These are phyloP conservation scores for Erodium trifolium DNA, from an alignment of 441 rosid species.

Conservation along the genomic window DNA sequence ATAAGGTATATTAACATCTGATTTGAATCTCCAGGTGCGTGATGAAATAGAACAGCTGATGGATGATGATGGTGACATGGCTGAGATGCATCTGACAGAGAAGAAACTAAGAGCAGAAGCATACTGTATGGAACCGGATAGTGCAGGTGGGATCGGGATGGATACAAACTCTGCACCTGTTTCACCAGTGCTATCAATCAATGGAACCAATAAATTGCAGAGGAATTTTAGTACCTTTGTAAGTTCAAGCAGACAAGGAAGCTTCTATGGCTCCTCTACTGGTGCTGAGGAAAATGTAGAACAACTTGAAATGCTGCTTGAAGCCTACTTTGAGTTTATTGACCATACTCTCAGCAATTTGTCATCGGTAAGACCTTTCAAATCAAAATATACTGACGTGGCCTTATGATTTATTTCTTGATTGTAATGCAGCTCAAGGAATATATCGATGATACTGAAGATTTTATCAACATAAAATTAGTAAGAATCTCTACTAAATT, in stretches of 20 bases:
- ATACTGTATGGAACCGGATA: constrained; percentile 36
- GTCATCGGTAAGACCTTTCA: constrained; percentile 53
- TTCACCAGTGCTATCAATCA: constrained; percentile 61
- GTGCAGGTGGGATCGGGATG: constrained; percentile 26
- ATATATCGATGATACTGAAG: constrained; percentile 36
- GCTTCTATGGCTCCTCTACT: constrained; percentile 57
- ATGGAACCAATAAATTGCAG: constrained; percentile 52
- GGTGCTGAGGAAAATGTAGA: constrained; percentile 53
- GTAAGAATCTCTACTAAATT: constrained; percentile 30
- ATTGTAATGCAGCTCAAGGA: constrained; percentile 55
- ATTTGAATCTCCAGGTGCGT: constrained; percentile 51
- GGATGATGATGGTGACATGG: constrained; percentile 99
- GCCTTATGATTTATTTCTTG: not conserved
- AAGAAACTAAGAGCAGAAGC: constrained; percentile 70
- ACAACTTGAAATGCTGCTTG: constrained; percentile 94
- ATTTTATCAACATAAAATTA: constrained; percentile 89
- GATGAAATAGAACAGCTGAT: constrained; percentile 94
- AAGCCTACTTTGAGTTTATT: constrained; percentile 74
- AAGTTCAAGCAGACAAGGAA: constrained; percentile 55
- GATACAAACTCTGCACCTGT: constrained; percentile 78
- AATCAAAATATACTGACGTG: not conserved
- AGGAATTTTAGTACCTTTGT: constrained; percentile 78
- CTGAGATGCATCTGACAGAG: constrained; percentile 94
- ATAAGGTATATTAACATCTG: constrained; percentile 16
- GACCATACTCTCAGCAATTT: constrained; percentile 83